Base-by-base conservation (phyloP, 306 rosid genomes). In the Gastrolobium villosum region DNA sequence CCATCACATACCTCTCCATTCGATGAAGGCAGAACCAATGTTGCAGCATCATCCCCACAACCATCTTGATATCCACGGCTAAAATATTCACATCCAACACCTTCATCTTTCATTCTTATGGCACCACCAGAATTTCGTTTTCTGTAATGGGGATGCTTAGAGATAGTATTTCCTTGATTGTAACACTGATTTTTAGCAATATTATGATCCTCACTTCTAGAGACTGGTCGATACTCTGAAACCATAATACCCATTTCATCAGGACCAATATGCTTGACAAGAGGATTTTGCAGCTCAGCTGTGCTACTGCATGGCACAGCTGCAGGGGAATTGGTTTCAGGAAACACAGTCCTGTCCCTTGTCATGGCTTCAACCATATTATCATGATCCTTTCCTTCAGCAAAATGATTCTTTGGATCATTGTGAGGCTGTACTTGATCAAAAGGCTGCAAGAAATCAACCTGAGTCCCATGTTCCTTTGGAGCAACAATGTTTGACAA, bases 401-500 rank as follows among this genome's bases (percentile, higher is more conserved):
- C 48, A 31, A 75, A 61, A 75, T 66, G 72, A 80, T 41, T 66
- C 59, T 45, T 56, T 8, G 65, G 65, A 74, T 35, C 54, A 15
- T 69, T 81, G 7, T 40, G 72, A 83, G 63, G 70, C 62, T 10
- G 59, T 77, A 50, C 76, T 71, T 39, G 80, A 55, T 80, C 88
- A 49, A 70, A 53, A 56, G 65, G 49, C 72, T 35, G 81, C 43
- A 61, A 66, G 82, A 44, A 77, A 10, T 83, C 84, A 77, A 79
- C 74, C 82, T 65, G 82, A 72, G 57, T 54, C 30, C 61, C 67
- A 83, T 32, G 75, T 71, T 71, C 69, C 65, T 59, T 54, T 37
- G 75, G 67, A 78, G 74, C 76, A 60, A 49, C 49, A 61, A 81
- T 77, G 75, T 73, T 75, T 26, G 54, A 72, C 76, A 90, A 62